phyloP scores from a whole-genome alignment of 306 rosid genomes.

The Alnus rubra region DNA sequence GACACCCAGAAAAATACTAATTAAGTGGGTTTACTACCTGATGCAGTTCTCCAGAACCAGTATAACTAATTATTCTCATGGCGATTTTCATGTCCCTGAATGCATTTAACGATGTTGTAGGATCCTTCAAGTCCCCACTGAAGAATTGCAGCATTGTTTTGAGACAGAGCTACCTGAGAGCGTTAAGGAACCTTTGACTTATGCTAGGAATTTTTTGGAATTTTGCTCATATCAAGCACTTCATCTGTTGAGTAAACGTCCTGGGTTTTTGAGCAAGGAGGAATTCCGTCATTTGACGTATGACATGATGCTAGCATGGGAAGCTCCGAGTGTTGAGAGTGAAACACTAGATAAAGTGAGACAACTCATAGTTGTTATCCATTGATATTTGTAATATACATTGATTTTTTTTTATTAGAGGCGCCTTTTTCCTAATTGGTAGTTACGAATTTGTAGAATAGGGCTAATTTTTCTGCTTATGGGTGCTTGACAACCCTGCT shows the following conservation, averaged over 20 bases:
- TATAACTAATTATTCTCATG: too few species aligned
- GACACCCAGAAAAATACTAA: not conserved
- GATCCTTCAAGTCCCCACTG: slow-evolving; percentile 60
- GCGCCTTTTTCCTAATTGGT: not conserved
- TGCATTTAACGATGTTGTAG: slow-evolving; percentile 38
- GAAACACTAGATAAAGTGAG: slow-evolving; percentile 48
- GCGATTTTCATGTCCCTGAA: not conserved
- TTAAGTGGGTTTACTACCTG: not conserved
- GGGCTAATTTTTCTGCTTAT: not conserved
- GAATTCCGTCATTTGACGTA: slow-evolving; percentile 70
- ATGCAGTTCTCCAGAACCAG: not conserved
- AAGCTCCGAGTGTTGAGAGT: slow-evolving; percentile 59
- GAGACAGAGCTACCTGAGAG: slow-evolving; percentile 63
- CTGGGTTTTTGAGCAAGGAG: slow-evolving; percentile 56
- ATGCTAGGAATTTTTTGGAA: slow-evolving; percentile 73
- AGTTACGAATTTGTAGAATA: slow-evolving; percentile 2
- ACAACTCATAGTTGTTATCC: slow-evolving; percentile 24
- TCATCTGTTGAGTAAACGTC: slow-evolving; percentile 30
- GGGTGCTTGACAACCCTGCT: slow-evolving; percentile 18
- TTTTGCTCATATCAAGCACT: slow-evolving; percentile 75
- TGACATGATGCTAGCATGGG: slow-evolving; percentile 98
- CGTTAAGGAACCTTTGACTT: slow-evolving; percentile 57
- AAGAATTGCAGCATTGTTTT: slow-evolving; percentile 66
- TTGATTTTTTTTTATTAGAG: not conserved
- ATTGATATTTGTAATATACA: slow-evolving; percentile 21